Evolutionary conservation across 1,284 basidiomycete genomes (phyloP), one percentile per base, ranked within the genome.

Genomic region (Leccinum fuscescens): DNA sequence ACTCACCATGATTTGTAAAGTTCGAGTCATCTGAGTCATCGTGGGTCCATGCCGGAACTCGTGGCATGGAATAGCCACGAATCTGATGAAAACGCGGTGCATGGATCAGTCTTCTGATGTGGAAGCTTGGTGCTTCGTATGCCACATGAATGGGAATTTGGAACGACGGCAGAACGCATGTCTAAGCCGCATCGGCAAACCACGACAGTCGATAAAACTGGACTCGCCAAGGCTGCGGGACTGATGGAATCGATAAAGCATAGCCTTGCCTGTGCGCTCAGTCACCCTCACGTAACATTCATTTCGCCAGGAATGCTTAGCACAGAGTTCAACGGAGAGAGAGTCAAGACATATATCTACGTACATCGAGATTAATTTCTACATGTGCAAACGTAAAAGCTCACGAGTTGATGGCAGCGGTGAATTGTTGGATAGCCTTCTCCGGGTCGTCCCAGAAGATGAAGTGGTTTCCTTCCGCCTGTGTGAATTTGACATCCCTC

Each of bases 361-460:
- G 42, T 44, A 44, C 8, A 2, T 42, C 14, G n/a, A 39, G 37
- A 39, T n/a, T 42, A 42, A 44, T 44, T 42, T 42, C 39, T 29
- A 11, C 24, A 24, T 9, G 4, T 27, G 8, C 48, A 49, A 14
- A 15, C 6, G 3, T 7, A 22, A 24, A 37, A 22, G 17, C 14
- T 44, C 56, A 69, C 42, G 63, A 27, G 20, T 31, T 60, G 48
- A 71, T 71, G 4, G 52, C 48, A 5, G 1, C 24, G 3, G 20
- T 33, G 20, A 58, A 70, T 17, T 70, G 66, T 37, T 65, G 27
- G 8, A 73, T 61, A 27, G 71, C 65, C 54, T 59, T 64, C 57
- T 71, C 58, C 3, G 72, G 69, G 11, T 72, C 60, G 0, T 72
- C 69, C 72, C 72, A 73, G 53, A 71, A 71, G 15, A 67, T 8